phyloP scores from a whole-genome alignment of 768 basidiomycete genomes.

The Collybia nuda region DNA sequence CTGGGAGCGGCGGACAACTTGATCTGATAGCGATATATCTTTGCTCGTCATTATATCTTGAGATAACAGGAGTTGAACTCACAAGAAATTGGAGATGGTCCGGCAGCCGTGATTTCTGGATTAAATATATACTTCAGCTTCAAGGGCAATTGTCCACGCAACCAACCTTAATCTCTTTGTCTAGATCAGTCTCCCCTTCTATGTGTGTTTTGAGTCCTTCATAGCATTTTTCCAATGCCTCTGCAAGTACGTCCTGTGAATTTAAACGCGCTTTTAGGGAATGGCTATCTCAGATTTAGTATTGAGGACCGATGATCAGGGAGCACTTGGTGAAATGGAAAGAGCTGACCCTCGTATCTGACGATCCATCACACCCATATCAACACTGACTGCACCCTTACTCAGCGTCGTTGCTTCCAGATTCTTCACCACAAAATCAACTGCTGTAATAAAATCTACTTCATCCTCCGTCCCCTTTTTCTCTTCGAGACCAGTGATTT shows the following conservation, averaged over 20 bases:
- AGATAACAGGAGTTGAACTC: constrained; percentile 15
- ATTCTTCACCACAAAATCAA: constrained; percentile 59
- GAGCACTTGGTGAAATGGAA: background rate
- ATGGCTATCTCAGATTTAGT: constrained; percentile 35
- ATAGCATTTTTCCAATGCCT: constrained; percentile 58
- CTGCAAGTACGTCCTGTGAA: constrained; percentile 57
- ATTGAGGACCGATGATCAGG: constrained; percentile 3
- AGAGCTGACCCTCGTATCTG: constrained; percentile 56
- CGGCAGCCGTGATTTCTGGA: constrained; percentile 60
- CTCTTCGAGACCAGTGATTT: constrained; percentile 53
- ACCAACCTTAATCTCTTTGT: constrained; percentile 62
- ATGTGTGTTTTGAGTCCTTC: constrained; percentile 49
- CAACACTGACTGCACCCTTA: constrained; percentile 57
- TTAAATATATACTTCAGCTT: constrained; percentile 4
- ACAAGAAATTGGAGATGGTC: constrained; percentile 77
- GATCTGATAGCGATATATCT: constrained; percentile 39
- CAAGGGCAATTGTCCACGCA: background rate
- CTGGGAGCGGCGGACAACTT: constrained; percentile 55
- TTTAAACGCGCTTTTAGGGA: constrained; percentile 71
- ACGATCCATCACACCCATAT: constrained; percentile 54
- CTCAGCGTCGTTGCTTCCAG: constrained; percentile 53
- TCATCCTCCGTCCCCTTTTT: constrained; percentile 30
- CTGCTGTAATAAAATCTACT: constrained; percentile 39
- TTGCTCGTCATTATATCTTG: background rate
- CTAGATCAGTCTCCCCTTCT: constrained; percentile 54